A percentile compares a stretch with the other conserved stretches of the same genome.
Conservation (phyloP, 2,329 filamentous ascomycete genomes). For the Penicillium nordicum region DNA sequence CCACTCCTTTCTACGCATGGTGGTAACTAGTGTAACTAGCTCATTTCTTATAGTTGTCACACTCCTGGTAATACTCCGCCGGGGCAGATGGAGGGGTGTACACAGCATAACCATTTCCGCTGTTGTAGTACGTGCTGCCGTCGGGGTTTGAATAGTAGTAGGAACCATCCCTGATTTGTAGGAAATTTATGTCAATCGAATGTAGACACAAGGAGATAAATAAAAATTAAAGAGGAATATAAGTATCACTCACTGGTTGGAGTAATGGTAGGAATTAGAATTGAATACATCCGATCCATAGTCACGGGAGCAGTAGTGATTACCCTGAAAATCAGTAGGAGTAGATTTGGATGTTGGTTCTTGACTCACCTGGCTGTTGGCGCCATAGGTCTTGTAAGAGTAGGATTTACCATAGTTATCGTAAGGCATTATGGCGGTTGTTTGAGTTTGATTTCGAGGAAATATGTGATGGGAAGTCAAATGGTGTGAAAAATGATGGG, state of each 20-base stretch:
- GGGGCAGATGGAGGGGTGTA: not conserved
- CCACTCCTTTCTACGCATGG: not conserved
- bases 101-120: not conserved
- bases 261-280: conserved; percentile 12
- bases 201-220: not conserved
- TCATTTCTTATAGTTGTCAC: not conserved
- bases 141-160: conserved; percentile 17
- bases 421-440: conserved; percentile 1
- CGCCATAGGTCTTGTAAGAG: conserved; percentile 7
- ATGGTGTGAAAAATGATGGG: too few relatives aligned
- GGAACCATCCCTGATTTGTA: conserved; percentile 7
- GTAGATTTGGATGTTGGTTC: not conserved
- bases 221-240: too few relatives aligned
- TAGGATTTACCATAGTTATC: conserved; percentile 9
- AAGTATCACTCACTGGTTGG: conserved; percentile 3
- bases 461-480: too few relatives aligned
- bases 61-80: not conserved
- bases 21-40: not conserved
- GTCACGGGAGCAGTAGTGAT: conserved; percentile 13
- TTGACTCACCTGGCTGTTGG: conserved; percentile 9
- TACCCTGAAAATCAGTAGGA: not conserved
- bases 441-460: too few relatives aligned
- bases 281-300: conserved; percentile 4
- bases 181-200: not conserved
- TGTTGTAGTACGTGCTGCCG: conserved; percentile 13